Base-by-base conservation (phyloP, 2,329 filamentous ascomycete species). In the Xylaria sp. region DNA sequence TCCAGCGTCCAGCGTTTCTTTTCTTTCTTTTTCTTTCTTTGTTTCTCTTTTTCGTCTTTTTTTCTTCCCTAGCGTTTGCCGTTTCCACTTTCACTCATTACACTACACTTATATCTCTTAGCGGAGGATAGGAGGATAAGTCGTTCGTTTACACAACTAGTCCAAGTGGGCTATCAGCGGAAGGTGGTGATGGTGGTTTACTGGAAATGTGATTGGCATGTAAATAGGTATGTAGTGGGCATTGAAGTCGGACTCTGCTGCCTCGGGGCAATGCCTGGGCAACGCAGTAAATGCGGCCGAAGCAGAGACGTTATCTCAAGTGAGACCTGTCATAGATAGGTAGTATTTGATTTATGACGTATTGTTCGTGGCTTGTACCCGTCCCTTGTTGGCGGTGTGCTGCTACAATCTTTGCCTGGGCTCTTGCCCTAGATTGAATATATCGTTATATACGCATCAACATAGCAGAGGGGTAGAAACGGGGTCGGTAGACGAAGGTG, bases 171-270 rank as follows among this genome's bases (percentile, higher is more conserved):
- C 23, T 25, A 49, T 25, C 20, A 49, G 48, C 49, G 23, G 2
- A 51, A 36, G 13, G 49, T 52, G 49, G 49, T 52, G 13, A 23
- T 52, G 49, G 49, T 28, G 49, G 28, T 23, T 28, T 52, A 52
- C 36, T 28, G 15, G 13, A 58, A 36, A 58, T 58, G 25, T 58
- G 20, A 5, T 15, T 41, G 55, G 36, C 28, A 28, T 28, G 20
- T 43, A 58, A 8, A 10, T 36, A 36, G 33, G 4, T 36, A 36
- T 31, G 5, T 43, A 41, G 36, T n/a, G 57, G 57, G 57, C 57
- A 46, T 31, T 60, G 57, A 60, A 60, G 57, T 36, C 57, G 57
- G 57, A 60, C 57, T 46, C 57, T 60, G 57, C 57, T 60, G 43
- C 57, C 57, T 31, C 57, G 57, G 33, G 57, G 57, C 43, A 60